Evolutionary conservation across 2,329 filamentous ascomycete species (phyloP).

Genomic region (Trichoderma cornu-damae): DNA sequence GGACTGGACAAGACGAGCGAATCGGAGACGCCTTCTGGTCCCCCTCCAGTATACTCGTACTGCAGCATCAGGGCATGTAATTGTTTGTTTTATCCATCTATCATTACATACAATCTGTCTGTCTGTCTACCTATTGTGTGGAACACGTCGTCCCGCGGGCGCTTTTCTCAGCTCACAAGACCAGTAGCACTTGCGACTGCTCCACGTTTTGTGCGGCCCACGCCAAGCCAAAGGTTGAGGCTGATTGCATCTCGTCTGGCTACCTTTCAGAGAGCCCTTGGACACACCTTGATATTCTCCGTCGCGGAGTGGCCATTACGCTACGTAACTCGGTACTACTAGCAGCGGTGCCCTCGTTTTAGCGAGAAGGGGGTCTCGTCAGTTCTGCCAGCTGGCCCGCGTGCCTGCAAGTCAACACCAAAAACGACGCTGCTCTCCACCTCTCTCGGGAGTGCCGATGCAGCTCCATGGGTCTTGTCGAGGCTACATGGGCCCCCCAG

Average conservation of each 20-base stretch:
- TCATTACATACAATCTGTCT: no score
- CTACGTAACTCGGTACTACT: no score
- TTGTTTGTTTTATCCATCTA: no score
- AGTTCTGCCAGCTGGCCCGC: conserved; percentile 4
- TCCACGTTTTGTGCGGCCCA: neutral
- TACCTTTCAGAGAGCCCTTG: neutral
- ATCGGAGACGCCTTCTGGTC: conserved; percentile 2
- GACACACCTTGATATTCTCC: neutral
- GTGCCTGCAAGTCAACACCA: conserved; percentile 17
- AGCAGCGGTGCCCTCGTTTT: neutral
- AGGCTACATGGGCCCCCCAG: conserved; percentile 2
- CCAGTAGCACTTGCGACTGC: neutral
- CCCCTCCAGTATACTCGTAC: neutral
- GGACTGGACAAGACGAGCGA: neutral
- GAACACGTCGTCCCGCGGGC: neutral
- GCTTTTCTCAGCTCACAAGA: conserved; percentile 8
- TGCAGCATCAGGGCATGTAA: neutral
- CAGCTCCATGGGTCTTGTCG: conserved; percentile 14
- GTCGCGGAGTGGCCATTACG: neutral
- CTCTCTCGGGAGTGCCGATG: conserved; percentile 18
- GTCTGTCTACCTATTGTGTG: neutral
- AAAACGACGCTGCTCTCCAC: conserved; percentile 11
- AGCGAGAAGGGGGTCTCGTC: neutral
- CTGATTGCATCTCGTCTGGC: neutral
- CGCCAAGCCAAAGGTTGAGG: neutral